phyloP scores from a whole-genome alignment of 225 moss, liverwort and hornwort genomes.

The Asterella californica region DNA sequence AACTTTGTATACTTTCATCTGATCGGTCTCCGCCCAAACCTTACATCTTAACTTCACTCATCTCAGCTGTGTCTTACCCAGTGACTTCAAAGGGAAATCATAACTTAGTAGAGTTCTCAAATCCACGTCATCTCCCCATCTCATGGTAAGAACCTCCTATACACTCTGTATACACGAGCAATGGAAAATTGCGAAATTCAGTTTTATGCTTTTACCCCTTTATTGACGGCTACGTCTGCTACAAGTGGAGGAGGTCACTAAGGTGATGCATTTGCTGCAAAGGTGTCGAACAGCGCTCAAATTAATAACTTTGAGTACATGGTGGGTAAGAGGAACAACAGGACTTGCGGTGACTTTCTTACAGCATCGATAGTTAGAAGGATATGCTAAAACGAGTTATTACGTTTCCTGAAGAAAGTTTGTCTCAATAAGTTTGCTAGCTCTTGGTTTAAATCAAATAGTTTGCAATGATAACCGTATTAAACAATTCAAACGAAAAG shows the following conservation, averaged over 20 bases:
- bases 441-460: background rate
- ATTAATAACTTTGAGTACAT: background rate
- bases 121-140: too few species aligned
- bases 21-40: background rate
- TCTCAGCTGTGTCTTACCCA: background rate
- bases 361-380: background rate
- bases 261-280: background rate
- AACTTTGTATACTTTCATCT: background rate
- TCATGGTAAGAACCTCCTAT: too few species aligned
- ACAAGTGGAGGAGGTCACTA: too few species aligned
- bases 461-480: background rate
- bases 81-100: background rate
- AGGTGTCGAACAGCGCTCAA: background rate
- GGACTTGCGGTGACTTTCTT: background rate
- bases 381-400: background rate
- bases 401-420: slow-evolving; percentile 70
- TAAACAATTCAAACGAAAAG: background rate
- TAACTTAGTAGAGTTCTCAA: too few species aligned
- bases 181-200: too few species aligned
- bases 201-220: too few species aligned
- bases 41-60: background rate
- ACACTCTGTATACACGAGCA: background rate
- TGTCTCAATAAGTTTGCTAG: slow-evolving; percentile 40
- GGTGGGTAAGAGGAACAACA: background rate
- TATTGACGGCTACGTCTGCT: too few species aligned